These are phyloP conservation scores for Citrullus mucosospermus DNA, from an alignment of 306 rosid genomes.

Conservation along the genomic window DNA sequence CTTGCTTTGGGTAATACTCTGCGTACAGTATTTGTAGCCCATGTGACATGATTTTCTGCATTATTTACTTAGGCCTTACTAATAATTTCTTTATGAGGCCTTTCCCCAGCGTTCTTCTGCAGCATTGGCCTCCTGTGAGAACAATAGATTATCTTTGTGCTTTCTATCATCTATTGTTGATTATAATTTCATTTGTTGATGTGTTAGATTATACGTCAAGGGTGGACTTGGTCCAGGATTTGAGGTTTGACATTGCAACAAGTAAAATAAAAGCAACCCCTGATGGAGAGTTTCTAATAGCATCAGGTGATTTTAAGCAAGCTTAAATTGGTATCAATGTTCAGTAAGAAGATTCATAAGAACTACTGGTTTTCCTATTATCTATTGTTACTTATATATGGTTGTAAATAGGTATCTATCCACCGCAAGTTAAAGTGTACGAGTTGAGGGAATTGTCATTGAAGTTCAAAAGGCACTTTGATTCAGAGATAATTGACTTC, in stretches of 20 bases:
- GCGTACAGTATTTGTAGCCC: neutral
- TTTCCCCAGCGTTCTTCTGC: neutral
- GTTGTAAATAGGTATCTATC: slow-evolving; percentile 65
- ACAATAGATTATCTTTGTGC: neutral
- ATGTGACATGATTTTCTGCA: neutral
- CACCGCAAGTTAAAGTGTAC: slow-evolving; percentile 85
- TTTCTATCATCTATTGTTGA: neutral
- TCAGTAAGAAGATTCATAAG: neutral
- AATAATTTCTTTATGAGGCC: neutral
- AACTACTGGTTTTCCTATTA: neutral
- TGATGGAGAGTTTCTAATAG: slow-evolving; percentile 69
- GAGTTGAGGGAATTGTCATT: slow-evolving; percentile 67
- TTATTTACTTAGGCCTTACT: neutral
- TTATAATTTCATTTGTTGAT: neutral
- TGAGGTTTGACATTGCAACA: slow-evolving; percentile 72
- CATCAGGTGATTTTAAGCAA: slow-evolving; percentile 44
- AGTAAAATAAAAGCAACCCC: slow-evolving; percentile 80
- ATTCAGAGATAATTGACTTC: slow-evolving; percentile 83
- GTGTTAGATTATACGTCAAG: slow-evolving; percentile 51
- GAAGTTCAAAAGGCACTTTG: slow-evolving; percentile 91
- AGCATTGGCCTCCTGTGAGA: neutral
- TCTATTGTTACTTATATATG: neutral
- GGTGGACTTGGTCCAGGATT: slow-evolving; percentile 60
- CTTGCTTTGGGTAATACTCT: neutral
- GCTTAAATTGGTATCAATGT: neutral